phyloP scores from a whole-genome alignment of 2,329 filamentous ascomycete species.

The Botrytis tulipae region DNA sequence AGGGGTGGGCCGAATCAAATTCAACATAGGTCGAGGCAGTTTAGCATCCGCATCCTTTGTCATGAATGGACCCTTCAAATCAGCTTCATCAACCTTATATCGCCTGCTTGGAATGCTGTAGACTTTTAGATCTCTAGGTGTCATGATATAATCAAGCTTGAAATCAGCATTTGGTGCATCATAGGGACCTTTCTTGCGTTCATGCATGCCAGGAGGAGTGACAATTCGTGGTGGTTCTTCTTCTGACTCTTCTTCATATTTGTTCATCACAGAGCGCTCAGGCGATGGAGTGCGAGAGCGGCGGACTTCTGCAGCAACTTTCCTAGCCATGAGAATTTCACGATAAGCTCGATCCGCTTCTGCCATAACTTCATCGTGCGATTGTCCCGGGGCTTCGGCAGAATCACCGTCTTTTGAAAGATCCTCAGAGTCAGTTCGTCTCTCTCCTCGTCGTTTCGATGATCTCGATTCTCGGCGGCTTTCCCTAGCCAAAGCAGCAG shows the following conservation, averaged over 20 bases:
- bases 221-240: conserved; percentile 47
- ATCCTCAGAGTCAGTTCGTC: conserved; percentile 33
- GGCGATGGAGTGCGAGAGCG: conserved; percentile 53
- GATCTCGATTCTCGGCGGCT: conserved; percentile 33
- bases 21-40: conserved; percentile 52
- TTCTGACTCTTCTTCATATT: conserved; percentile 46
- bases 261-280: conserved; percentile 54
- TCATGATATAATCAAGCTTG: conserved; percentile 57
- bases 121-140: conserved; percentile 49
- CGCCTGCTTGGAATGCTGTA: conserved; percentile 37
- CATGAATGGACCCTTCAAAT: conserved; percentile 24
- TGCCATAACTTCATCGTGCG: conserved; percentile 51
- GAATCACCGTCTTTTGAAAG: conserved; percentile 20
- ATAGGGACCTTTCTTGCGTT: conserved; percentile 50
- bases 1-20: conserved; percentile 61
- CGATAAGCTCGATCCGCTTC: conserved; percentile 59
- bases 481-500: conserved; percentile 44
- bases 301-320: conserved; percentile 51
- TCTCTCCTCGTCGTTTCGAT: conserved; percentile 39
- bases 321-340: conserved; percentile 52
- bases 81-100: conserved; percentile 43
- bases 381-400: conserved; percentile 18
- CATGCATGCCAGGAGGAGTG: conserved; percentile 53
- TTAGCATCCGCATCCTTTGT: conserved; percentile 33
- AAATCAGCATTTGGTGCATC: conserved; percentile 64